Evolutionary conservation across 2,329 filamentous ascomycete species (phyloP), one percentile per base, ranked within the genome.

Genomic region (Diaporthe batatas): DNA sequence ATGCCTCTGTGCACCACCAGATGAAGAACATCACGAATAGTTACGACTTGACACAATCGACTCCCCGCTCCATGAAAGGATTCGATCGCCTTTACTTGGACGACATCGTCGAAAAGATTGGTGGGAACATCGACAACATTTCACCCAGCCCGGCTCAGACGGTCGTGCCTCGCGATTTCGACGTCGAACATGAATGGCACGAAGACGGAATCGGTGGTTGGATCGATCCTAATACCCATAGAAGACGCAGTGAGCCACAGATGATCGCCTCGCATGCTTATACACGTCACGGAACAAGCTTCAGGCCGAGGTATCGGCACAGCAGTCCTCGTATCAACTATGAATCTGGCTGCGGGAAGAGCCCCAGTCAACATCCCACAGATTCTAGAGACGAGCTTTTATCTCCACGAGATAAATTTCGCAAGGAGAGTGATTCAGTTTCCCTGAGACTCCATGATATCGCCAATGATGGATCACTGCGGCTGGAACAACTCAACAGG

Each of bases 401-500:
- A 39, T 39, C 36, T 39, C 36, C 36, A 14, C 11, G n/a, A 23
- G n/a, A 34, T 18, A 49, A 42, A 6, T 1, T 49, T 32, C 32
- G 11, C 0, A 12, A n/a, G 10, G 25, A 49, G 6, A 23, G 21
- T 2, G 34, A 23, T 3, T 18, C 12, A 8, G 8, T 21, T 1
- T 4, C 44, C 7, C 1, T 16, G 21, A 65, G 36, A 32, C 44
- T 25, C 29, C 16, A n/a, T 0, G 44, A 65, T 1, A 4, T 36
- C 1, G 44, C 44, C 44, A 32, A 65, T 10, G 62, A 51, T 25
- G 44, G 62, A 1, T n/a, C 8, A 0, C 1, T 51, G 5, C 11
- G 44, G 21, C 21, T 65, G 44, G 62, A 65, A n/a, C 62, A 53
- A 25, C 62, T 65, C 21, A 51, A 65, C 4, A 51, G 44, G 16